Conservation (phyloP, 441 rosid genomes). For the Arabidopsis lyrata region DNA sequence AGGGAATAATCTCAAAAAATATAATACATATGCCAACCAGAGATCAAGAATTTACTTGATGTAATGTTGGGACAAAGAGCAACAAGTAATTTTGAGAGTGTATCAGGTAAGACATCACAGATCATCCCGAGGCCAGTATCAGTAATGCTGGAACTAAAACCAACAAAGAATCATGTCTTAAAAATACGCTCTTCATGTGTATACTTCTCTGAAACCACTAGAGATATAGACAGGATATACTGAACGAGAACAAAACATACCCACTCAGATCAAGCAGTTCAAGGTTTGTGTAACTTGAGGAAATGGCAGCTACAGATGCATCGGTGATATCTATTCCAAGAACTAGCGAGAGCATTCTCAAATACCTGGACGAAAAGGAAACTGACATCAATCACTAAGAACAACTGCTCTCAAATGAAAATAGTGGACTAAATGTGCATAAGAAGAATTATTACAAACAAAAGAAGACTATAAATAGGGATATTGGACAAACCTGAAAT, state of each 20-base stretch:
- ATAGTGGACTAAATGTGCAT: constrained; percentile 5
- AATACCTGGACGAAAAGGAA: constrained; percentile 55
- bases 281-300: constrained; percentile 73
- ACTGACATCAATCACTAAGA: constrained; percentile 27
- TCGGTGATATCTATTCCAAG: constrained; percentile 92
- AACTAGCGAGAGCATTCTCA: constrained; percentile 94
- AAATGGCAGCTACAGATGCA: constrained; percentile 93
- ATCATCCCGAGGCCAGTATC: constrained; percentile 98
- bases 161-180: constrained; percentile 13
- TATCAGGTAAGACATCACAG: constrained; percentile 84
- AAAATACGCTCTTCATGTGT: neutral
- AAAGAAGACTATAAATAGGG: neutral
- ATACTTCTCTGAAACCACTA: neutral
- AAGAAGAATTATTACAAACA: neutral
- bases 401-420: constrained; percentile 1
- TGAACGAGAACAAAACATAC: constrained; percentile 57
- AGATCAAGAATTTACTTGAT: constrained; percentile 69
- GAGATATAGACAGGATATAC: constrained; percentile 3
- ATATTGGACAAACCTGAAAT: constrained; percentile 71
- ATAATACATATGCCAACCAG: neutral
- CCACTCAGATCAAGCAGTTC: constrained; percentile 98
- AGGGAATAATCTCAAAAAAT: neutral
- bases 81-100: constrained; percentile 79
- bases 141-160: constrained; percentile 84
- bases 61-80: constrained; percentile 97